Percentiles rank a stretch among this genome's conserved stretches.
Conservation (phyloP, 805 yeast genomes). For the Wickerhamomyces hampshirensis region DNA sequence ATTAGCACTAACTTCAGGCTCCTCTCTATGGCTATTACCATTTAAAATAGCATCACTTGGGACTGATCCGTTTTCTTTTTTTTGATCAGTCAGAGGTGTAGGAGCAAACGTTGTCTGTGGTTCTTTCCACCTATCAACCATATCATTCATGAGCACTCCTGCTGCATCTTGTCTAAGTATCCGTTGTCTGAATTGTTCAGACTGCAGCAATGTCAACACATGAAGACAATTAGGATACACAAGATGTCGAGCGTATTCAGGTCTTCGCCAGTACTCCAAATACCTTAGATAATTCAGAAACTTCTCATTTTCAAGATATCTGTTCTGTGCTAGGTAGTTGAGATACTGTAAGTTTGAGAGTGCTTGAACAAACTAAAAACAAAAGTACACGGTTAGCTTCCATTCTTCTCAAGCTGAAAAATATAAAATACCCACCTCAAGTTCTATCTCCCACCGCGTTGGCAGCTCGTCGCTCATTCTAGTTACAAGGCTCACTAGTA, state of each 20-base stretch:
- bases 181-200: conserved; percentile 47
- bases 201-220: conserved; percentile 48
- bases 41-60: neutral
- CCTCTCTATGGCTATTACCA: neutral
- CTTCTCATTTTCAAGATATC: conserved; percentile 62
- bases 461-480: conserved; percentile 40
- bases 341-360: conserved; percentile 86
- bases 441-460: conserved; percentile 81
- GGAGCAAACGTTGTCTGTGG: conserved; percentile 24
- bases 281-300: conserved; percentile 76
- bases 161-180: conserved; percentile 54
- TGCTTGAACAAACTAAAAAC: conserved; percentile 76
- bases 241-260: conserved; percentile 61
- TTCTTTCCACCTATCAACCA: conserved; percentile 62
- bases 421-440: conserved; percentile 49
- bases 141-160: conserved; percentile 62
- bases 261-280: conserved; percentile 79
- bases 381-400: too few relatives aligned
- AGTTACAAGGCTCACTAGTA: neutral
- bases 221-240: conserved; percentile 89
- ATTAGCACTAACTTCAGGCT: neutral
- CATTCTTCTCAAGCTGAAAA: conserved; percentile 50
- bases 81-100: conserved; percentile 16
- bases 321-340: conserved; percentile 80
- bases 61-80: neutral